Base-by-base conservation (phyloP, 1,284 basidiomycete species). In the Anthracocystis panici-leucophaei region DNA sequence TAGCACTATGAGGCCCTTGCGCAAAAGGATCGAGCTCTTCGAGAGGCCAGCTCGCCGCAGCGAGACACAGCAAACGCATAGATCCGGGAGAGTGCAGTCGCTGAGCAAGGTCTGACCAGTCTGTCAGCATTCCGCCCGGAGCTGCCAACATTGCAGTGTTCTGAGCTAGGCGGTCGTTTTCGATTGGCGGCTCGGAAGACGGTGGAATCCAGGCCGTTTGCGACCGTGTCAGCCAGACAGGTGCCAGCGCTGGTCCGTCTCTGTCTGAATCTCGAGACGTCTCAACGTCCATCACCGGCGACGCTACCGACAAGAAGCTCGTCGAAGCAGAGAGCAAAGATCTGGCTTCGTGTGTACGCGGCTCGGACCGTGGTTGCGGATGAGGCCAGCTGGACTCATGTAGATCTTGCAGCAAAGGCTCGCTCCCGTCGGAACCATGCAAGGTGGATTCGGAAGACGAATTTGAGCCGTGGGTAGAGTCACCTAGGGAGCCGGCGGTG, bases 21-120 rank as follows among this genome's bases (percentile, higher is more conserved):
- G 9, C 25, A 29, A 31, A 29, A 12, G 16, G 33, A 41, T 45
- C 42, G 9, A 31, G 14, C 12, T 48, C 41, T 16, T 25, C 35
- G 14, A 48, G 12, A 0, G 35, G 11, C 51, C 50, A 62, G 29
- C 29, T 54, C 0, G 63, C 27, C 7, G 68, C 68, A 23, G 68
- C 68, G 1, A 71, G 42, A 11, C 68, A 71, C 14, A 71, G 46
- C 29, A 65, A 27, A 1, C 63, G 54, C 68, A 71, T 54, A 6
- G 58, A 61, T 3, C 62, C 59, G 14, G 68, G 68, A 10, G 62
- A 65, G 27, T 53, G 40, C 20, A 65, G 38, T 6, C 55, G 38
- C 14, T 65, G 49, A 10, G 62, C 58, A 8, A 65, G 35, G 25
- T 65, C 35, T 4, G 62, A 38, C 68, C 68, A 71, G 7, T 45